Conservation (phyloP, 2,329 filamentous ascomycete species). For the Alternaria gansuensis region DNA sequence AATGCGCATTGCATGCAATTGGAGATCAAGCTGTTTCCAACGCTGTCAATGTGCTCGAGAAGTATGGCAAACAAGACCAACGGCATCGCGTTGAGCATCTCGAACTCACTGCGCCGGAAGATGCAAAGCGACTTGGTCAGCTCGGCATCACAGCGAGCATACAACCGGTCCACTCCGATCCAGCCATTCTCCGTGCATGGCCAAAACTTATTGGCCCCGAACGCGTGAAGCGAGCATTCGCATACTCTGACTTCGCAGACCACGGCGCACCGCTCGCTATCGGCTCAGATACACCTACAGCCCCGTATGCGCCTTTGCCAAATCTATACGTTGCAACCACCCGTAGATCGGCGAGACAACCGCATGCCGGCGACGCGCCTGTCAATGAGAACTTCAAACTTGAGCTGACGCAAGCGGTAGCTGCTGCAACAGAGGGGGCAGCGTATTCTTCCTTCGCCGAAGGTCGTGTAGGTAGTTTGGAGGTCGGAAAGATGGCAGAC, state of each 20-base stretch:
- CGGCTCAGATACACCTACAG: conserved; percentile 68
- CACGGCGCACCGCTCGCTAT: conserved; percentile 64
- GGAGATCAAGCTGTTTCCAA: conserved; percentile 67
- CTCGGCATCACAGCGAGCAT: conserved; percentile 83
- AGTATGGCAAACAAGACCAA: conserved; percentile 54
- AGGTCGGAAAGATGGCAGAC: conserved; percentile 65
- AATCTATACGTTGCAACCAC: conserved; percentile 70
- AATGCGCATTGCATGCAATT: conserved; percentile 72
- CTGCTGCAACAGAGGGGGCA: conserved; percentile 64
- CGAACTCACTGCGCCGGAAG: conserved; percentile 65
- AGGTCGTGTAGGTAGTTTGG: conserved; percentile 62
- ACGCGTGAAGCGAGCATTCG: conserved; percentile 67
- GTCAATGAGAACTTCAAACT: conserved; percentile 65
- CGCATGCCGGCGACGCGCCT: conserved; percentile 48
- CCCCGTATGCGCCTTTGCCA: conserved; percentile 62
- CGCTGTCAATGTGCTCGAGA: conserved; percentile 65
- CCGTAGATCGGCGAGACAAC: conserved; percentile 63
- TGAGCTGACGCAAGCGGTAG: conserved; percentile 63
- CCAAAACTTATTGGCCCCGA: conserved; percentile 64
- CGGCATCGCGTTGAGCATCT: conserved; percentile 72
- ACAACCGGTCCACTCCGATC: conserved; percentile 91
- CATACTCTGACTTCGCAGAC: conserved; percentile 68
- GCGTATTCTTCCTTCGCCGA: conserved; percentile 69
- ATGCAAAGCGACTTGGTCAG: conserved; percentile 65
- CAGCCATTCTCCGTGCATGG: conserved; percentile 70